Evolutionary conservation across 129 eudicot species (phyloP).

Genomic region (Artemisia annua): DNA sequence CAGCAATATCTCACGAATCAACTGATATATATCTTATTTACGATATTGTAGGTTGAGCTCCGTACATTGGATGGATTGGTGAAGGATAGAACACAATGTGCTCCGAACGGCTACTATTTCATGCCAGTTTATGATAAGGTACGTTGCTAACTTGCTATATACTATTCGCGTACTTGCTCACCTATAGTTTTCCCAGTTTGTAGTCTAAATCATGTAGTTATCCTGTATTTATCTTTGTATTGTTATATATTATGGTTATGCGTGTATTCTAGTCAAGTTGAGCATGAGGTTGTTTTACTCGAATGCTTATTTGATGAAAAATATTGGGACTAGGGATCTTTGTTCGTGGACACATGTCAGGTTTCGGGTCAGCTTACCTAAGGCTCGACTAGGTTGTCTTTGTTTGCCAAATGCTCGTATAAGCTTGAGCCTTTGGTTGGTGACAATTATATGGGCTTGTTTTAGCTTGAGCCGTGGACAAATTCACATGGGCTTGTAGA

Average conservation of each 20-base stretch:
- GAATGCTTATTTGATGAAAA: too few relatives aligned
- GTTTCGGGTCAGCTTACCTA: too few relatives aligned
- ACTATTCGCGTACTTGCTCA: background rate
- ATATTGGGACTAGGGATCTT: too few relatives aligned
- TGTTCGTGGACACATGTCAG: too few relatives aligned
- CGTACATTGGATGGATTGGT: conserved; percentile 95
- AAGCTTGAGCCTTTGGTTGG: too few relatives aligned
- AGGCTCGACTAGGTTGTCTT: too few relatives aligned
- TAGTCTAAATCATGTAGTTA: conserved; percentile 1
- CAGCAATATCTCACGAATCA: background rate
- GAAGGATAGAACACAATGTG: conserved; percentile 97
- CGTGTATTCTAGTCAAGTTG: conserved; percentile 7
- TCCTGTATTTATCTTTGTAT: conserved; percentile 7
- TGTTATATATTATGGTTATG: conserved; percentile 23
- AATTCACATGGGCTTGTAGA: background rate
- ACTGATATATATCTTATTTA: conserved; percentile 16
- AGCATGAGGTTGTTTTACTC: conserved; percentile 12
- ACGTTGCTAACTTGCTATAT: background rate
- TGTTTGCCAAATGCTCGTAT: too few relatives aligned
- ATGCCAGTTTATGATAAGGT: conserved; percentile 99
- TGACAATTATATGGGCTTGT: too few relatives aligned
- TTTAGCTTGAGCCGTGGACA: conserved; percentile 8
- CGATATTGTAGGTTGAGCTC: conserved; percentile 74
- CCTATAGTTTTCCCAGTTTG: background rate
- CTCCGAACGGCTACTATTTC: conserved; percentile 99